Conservation (phyloP, 2,329 filamentous ascomycete species). For the Neurospora crassa region DNA sequence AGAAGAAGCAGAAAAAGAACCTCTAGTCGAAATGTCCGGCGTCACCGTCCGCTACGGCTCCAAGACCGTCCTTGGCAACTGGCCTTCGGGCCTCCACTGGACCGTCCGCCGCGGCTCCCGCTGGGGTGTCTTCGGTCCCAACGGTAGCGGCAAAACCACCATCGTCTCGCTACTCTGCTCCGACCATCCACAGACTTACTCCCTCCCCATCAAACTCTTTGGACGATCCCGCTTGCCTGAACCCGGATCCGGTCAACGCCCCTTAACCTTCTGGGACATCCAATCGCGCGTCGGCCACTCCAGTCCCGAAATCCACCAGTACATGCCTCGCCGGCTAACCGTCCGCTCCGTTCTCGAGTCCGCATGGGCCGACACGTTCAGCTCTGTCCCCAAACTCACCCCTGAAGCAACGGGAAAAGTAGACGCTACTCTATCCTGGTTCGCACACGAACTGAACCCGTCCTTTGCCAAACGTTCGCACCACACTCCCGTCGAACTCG, state of each 20-base stretch:
- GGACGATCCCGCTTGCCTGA: constrained; percentile 71
- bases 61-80: constrained; percentile 72
- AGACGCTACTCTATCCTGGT: constrained; percentile 64
- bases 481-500: constrained; percentile 7
- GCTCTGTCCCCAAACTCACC: constrained; percentile 57
- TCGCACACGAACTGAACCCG: constrained; percentile 67
- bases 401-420: constrained; percentile 48
- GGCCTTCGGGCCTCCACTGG: constrained; percentile 72
- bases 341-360: constrained; percentile 70
- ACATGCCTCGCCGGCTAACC: constrained; percentile 73
- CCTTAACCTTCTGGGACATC: constrained; percentile 86
- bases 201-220: constrained; percentile 78
- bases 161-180: constrained; percentile 87
- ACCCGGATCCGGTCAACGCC: constrained; percentile 52
- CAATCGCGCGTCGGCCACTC: constrained; percentile 86
- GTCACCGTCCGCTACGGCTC: constrained; percentile 73
- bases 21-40: constrained; percentile 78
- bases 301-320: constrained; percentile 85
- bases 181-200: constrained; percentile 92
- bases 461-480: constrained; percentile 9
- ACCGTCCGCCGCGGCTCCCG: constrained; percentile 72
- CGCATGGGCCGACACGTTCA: constrained; percentile 84
- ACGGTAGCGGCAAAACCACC: constrained; percentile 93
- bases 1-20: constrained; percentile 46
- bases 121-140: constrained; percentile 89